phyloP scores from a whole-genome alignment of 495 filamentous ascomycete species.

The Podospora australis region DNA sequence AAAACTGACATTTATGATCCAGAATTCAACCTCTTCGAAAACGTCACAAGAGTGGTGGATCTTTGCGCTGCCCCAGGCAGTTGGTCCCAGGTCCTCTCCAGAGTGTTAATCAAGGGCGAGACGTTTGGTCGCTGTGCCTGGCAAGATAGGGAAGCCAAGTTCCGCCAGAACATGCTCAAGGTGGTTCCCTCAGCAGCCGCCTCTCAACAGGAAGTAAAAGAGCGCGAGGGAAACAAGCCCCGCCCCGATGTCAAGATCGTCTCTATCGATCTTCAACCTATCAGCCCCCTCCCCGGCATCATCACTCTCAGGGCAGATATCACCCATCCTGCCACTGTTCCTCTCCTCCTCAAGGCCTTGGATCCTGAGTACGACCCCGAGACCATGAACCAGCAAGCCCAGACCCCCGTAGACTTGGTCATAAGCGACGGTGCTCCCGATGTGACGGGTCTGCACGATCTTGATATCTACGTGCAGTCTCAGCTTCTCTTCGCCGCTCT shows the following conservation, averaged over 20 bases:
- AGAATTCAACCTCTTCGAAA: conserved; percentile 87
- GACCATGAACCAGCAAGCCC: conserved; percentile 39
- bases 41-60: conserved; percentile 88
- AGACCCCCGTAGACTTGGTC: conserved; percentile 80
- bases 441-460: conserved; percentile 91
- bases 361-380: conserved; percentile 65
- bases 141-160: conserved; percentile 67
- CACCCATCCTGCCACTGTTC: conserved; percentile 91
- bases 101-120: conserved; percentile 87
- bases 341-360: conserved; percentile 75
- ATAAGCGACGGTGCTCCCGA: conserved; percentile 94
- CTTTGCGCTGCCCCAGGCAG: conserved; percentile 93
- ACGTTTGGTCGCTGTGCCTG: conserved; percentile 77
- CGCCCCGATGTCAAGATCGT: conserved; percentile 84
- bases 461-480: conserved; percentile 96
- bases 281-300: conserved; percentile 87
- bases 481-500: conserved; percentile 91
- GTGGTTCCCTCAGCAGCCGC: conserved; percentile 28
- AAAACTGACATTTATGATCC: not conserved
- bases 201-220: conserved; percentile 13
- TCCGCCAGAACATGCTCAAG: conserved; percentile 50
- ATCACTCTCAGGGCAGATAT: conserved; percentile 89
- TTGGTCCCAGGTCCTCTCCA: conserved; percentile 93
- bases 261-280: conserved; percentile 90
- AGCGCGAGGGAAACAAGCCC: conserved; percentile 37